phyloP scores from a whole-genome alignment of 768 basidiomycete genomes.

The Cystofilobasidium bisporidii region DNA sequence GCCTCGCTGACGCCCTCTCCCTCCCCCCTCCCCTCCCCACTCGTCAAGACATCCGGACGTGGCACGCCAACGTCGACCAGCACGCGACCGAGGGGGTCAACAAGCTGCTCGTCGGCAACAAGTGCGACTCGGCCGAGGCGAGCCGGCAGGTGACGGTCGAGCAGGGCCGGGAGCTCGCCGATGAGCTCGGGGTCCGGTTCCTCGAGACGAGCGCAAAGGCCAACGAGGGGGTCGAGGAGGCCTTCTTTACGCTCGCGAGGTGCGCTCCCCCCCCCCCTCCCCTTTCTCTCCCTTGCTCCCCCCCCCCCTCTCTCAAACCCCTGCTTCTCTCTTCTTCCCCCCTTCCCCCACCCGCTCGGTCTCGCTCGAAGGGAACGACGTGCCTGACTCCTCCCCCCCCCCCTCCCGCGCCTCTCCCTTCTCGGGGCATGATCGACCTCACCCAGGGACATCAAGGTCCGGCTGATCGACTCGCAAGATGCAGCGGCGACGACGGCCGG shows the following conservation, averaged over 20 bases:
- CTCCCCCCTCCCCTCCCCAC: constrained; percentile 27
- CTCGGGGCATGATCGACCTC: too few species aligned
- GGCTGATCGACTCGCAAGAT: constrained; percentile 73
- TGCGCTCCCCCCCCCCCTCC: constrained; percentile 41
- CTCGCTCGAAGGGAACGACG: neutral
- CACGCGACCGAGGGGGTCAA: constrained; percentile 98
- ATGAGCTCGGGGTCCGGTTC: constrained; percentile 89
- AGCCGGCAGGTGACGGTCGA: constrained; percentile 71
- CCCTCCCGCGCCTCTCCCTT: too few species aligned
- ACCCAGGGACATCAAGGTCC: constrained; percentile 86
- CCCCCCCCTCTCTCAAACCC: constrained; percentile 1
- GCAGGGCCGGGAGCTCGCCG: constrained; percentile 82
- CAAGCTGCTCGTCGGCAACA: constrained; percentile 98
- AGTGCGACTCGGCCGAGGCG: constrained; percentile 97
- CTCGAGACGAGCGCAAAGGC: constrained; percentile 97
- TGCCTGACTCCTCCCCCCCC: neutral
- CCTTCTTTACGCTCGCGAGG: constrained; percentile 95
- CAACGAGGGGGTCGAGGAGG: constrained; percentile 96
- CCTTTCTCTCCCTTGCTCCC: neutral
- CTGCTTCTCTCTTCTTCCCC: neutral
- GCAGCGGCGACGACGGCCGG: constrained; percentile 5
- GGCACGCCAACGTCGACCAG: constrained; percentile 96
- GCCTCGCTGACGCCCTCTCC: neutral
- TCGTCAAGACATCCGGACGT: constrained; percentile 81
- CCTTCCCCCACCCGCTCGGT: neutral